Conservation (phyloP, 805 yeast genomes). For the Candida silvicultrix region DNA sequence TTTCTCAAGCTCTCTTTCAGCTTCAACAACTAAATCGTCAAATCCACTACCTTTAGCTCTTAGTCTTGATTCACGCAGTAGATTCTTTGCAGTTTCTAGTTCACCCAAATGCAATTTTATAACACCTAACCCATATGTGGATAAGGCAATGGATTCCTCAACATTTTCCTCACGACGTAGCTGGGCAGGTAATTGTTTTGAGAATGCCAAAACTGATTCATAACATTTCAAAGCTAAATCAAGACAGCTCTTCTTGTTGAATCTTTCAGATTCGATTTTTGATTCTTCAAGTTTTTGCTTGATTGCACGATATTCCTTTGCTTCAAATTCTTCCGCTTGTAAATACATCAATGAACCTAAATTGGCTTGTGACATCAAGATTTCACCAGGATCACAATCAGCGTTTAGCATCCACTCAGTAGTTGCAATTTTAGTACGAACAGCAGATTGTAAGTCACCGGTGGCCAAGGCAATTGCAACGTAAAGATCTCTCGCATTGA, state of each 20-base stretch:
- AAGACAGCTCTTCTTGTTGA: conserved; percentile 24
- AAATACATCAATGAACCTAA: conserved; percentile 63
- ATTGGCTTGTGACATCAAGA: conserved; percentile 60
- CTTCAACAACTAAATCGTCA: conserved; percentile 52
- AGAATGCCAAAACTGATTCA: conserved; percentile 34
- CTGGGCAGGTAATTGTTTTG: conserved; percentile 32
- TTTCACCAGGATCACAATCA: conserved; percentile 58
- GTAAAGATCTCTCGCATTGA: conserved; percentile 69
- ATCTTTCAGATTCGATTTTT: conserved; percentile 14
- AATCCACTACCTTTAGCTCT: conserved; percentile 65
- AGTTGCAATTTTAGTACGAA: conserved; percentile 53
- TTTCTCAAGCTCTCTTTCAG: conserved; percentile 61
- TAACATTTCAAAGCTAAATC: conserved; percentile 33
- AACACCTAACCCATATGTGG: conserved; percentile 84
- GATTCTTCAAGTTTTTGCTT: conserved; percentile 20
- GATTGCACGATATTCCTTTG: conserved; percentile 31
- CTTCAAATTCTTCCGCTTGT: conserved; percentile 59
- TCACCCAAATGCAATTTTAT: conserved; percentile 56
- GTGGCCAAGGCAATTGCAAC: conserved; percentile 64
- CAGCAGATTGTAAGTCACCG: conserved; percentile 61
- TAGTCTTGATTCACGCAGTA: conserved; percentile 61
- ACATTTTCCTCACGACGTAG: conserved; percentile 34
- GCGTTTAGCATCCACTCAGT: conserved; percentile 72
- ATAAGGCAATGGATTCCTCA: conserved; percentile 67
- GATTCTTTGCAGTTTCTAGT: conserved; percentile 49